These are phyloP conservation scores for Serendipita indica DNA, from an alignment of 768 basidiomycete genomes.

Conservation along the genomic window DNA sequence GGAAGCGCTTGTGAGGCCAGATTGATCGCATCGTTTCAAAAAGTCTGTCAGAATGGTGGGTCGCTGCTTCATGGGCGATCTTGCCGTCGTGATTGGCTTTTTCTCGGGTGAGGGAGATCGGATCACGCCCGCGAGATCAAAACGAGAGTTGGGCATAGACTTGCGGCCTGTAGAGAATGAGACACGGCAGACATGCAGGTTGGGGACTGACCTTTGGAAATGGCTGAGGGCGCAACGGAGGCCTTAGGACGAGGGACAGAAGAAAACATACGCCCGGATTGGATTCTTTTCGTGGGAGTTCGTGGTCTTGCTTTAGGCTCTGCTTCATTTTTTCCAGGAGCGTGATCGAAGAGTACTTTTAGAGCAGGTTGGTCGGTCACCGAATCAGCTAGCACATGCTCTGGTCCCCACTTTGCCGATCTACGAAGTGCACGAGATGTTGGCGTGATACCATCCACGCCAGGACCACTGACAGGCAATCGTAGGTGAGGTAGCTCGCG, in stretches of 20 bases:
- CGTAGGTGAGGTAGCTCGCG: background rate
- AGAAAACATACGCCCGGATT: background rate
- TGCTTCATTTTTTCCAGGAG: background rate
- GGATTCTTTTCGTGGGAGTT: background rate
- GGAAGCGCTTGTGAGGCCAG: background rate
- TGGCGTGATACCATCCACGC: background rate
- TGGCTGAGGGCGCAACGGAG: background rate
- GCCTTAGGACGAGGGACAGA: background rate
- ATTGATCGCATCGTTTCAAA: background rate
- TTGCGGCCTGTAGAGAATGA: background rate
- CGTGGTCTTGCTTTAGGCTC: background rate
- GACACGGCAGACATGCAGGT: background rate
- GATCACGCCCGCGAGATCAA: background rate
- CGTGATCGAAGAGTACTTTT: constrained; percentile 1
- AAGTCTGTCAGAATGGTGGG: constrained; percentile 7
- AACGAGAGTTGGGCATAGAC: background rate
- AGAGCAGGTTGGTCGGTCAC: background rate
- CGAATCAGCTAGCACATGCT: background rate
- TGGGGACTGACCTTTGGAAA: background rate
- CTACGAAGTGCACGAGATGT: background rate
- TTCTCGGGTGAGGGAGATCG: background rate
- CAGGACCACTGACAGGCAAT: background rate
- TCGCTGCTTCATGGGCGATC: background rate
- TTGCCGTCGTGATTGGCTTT: background rate
- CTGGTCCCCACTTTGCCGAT: background rate